Conservation (phyloP, 805 yeast genomes). For the Kazachstania kunashirensis region DNA sequence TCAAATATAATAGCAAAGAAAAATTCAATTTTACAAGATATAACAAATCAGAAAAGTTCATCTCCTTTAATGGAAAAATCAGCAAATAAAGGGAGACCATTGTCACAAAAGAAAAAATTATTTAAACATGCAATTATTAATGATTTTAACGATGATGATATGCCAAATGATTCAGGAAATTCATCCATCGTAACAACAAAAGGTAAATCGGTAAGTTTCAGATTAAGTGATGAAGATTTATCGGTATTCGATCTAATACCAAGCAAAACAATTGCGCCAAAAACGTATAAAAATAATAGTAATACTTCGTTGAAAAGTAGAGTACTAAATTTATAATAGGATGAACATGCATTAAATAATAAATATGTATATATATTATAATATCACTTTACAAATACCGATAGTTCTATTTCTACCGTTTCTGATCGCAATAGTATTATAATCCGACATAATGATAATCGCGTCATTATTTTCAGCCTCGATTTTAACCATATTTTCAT, state of each 20-base stretch:
- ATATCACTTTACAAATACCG: conserved; percentile 2
- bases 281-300: conserved; percentile 2
- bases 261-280: conserved; percentile 8
- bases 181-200: neutral
- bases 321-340: conserved; percentile 1
- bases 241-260: conserved; percentile 36
- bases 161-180: conserved; percentile 1
- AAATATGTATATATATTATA: neutral
- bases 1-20: neutral
- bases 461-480: neutral
- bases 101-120: conserved; percentile 12
- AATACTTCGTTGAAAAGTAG: conserved; percentile 1
- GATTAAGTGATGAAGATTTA: conserved; percentile 27
- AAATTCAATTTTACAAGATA: no score
- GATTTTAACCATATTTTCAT: neutral
- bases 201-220: conserved; percentile 13
- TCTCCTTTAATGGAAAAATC: conserved; percentile 1
- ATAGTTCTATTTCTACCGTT: conserved; percentile 3
- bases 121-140: conserved; percentile 26
- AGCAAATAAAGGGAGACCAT: conserved; percentile 2
- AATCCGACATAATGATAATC: neutral
- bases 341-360: neutral
- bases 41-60: conserved; percentile 1
- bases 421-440: conserved; percentile 2
- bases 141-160: conserved; percentile 19